Evolutionary conservation across 1,284 basidiomycete genomes (phyloP).

Genomic region (Phellinidium pouzarii): DNA sequence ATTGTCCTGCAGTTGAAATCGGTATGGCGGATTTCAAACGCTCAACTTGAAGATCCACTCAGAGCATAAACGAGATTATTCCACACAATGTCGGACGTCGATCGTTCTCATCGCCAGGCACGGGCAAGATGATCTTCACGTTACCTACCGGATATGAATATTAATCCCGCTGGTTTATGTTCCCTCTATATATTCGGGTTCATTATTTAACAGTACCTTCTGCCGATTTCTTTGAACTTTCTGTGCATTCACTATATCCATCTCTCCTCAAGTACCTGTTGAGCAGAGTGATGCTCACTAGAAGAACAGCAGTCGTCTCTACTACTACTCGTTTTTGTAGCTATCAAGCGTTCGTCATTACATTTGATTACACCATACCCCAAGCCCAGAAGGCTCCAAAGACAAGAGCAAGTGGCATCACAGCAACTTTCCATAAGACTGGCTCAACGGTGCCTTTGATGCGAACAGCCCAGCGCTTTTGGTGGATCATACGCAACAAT

Average conservation of each 20-base stretch:
- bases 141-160: slow-evolving; percentile 34
- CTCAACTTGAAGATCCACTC: slow-evolving; percentile 51
- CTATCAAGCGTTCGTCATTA: no score
- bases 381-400: slow-evolving; percentile 29
- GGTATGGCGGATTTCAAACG: slow-evolving; percentile 45
- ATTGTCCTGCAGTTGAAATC: slow-evolving; percentile 13
- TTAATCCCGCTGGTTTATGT: no score
- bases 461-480: slow-evolving; percentile 8
- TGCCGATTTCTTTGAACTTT: no score
- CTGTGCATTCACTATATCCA: no score
- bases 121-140: slow-evolving; percentile 36
- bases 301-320: no score
- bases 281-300: no score
- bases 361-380: no score
- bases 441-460: slow-evolving; percentile 25
- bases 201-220: no score
- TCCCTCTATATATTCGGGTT: no score
- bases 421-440: slow-evolving; percentile 37
- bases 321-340: neutral
- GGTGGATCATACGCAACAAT: slow-evolving; percentile 21
- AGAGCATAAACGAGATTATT: no score
- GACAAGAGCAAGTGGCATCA: slow-evolving; percentile 33
- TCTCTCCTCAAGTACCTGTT: no score
- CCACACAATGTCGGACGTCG: slow-evolving; percentile 36
- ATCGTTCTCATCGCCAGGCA: slow-evolving; percentile 37